A percentile compares a stretch with the other conserved stretches of the same genome.
Conservation (phyloP, 768 basidiomycete genomes). For the Crucibulum laeve region DNA sequence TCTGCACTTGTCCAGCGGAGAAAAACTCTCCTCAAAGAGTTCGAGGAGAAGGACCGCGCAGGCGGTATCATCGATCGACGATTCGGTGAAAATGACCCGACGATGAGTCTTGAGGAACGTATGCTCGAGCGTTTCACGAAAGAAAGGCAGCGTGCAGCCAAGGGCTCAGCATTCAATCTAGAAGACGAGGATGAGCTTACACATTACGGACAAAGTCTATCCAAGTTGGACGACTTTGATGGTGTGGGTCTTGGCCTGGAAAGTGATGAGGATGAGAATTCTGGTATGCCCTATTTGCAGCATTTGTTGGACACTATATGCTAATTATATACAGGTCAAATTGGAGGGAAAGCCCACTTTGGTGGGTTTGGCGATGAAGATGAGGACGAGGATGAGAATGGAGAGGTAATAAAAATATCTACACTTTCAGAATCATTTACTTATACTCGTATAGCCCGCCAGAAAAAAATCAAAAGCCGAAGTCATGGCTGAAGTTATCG, state of each 20-base stretch:
- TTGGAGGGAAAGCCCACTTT: constrained; percentile 76
- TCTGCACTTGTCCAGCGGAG: constrained; percentile 53
- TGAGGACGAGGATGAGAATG: constrained; percentile 47
- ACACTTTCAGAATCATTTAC: constrained; percentile 1
- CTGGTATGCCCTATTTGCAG: constrained; percentile 26
- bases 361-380: constrained; percentile 81
- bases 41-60: constrained; percentile 71
- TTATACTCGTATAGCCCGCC: constrained; percentile 48
- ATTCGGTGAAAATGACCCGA: constrained; percentile 93
- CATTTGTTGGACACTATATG: not conserved
- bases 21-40: constrained; percentile 86
- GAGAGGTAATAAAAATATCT: constrained; percentile 27
- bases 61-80: constrained; percentile 92
- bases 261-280: constrained; percentile 54
- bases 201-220: constrained; percentile 86
- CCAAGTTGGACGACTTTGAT: constrained; percentile 82
- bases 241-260: constrained; percentile 56
- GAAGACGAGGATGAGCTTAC: constrained; percentile 91
- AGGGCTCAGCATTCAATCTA: constrained; percentile 79
- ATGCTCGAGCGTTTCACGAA: constrained; percentile 95
- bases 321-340: constrained; percentile 44
- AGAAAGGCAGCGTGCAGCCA: constrained; percentile 78
- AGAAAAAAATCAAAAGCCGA: constrained; percentile 92
- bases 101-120: constrained; percentile 91
- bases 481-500: constrained; percentile 96